Evolutionary conservation across 208 protist genomes (phyloP).

Genomic region (Trypanosomatidae sp.): DNA sequence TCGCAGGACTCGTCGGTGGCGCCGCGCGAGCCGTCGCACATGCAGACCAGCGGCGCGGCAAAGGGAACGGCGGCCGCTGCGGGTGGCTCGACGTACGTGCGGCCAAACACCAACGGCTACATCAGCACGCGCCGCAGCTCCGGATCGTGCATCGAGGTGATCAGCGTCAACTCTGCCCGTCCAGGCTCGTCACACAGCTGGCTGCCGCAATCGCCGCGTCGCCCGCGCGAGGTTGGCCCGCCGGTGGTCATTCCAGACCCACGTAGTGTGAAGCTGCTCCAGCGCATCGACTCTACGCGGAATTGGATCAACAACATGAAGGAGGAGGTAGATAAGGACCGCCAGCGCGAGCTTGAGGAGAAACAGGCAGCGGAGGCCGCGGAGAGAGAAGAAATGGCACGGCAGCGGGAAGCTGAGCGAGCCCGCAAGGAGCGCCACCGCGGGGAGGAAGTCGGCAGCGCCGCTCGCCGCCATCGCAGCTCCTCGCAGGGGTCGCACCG

Average conservation of each 20-base stretch:
- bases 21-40: slow-evolving; percentile 6
- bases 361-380: no score
- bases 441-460: no score
- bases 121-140: slow-evolving; percentile 14
- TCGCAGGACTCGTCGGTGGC: slow-evolving; percentile 2
- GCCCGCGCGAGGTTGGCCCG: slow-evolving; percentile 7
- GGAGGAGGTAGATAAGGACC: slow-evolving; percentile 37
- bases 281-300: slow-evolving; percentile 48
- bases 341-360: slow-evolving; percentile 11
- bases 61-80: not conserved
- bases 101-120: slow-evolving; percentile 3
- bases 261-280: slow-evolving; percentile 14
- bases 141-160: slow-evolving; percentile 43
- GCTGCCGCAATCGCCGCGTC: slow-evolving; percentile 24
- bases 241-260: slow-evolving; percentile 18
- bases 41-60: slow-evolving; percentile 7
- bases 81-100: slow-evolving; percentile 23
- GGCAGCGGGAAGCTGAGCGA: not conserved
- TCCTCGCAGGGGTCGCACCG: no score
- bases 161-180: slow-evolving; percentile 32
- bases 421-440: not conserved
- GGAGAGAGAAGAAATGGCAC: slow-evolving; percentile 1
- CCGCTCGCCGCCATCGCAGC: no score
- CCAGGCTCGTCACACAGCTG: slow-evolving; percentile 10
- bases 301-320: slow-evolving; percentile 64